Evolutionary conservation across 148 eudicot species (phyloP).

Genomic region (Arbutus unedo): DNA sequence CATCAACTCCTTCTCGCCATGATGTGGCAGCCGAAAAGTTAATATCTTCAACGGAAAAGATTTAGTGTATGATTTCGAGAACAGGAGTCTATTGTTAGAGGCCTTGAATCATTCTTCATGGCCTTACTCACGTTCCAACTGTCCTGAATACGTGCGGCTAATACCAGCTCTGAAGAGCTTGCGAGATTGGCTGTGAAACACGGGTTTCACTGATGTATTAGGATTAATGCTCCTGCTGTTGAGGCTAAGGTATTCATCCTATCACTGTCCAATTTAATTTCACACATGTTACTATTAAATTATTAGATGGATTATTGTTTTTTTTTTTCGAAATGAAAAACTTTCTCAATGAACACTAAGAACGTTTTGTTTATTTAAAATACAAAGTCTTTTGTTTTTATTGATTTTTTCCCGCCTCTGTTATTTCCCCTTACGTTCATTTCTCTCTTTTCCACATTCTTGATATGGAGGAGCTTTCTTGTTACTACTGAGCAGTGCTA

Average conservation of each 20-base stretch:
- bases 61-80: background rate
- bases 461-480: too few species aligned
- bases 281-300: background rate
- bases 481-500: too few species aligned
- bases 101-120: background rate
- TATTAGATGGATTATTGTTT: background rate
- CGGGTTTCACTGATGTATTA: background rate
- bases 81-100: background rate
- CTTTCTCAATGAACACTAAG: background rate
- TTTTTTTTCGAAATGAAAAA: background rate
- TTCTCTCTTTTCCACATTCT: too few species aligned
- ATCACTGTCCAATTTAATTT: background rate
- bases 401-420: too few species aligned
- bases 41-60: background rate
- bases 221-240: slow-evolving; percentile 1
- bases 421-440: too few species aligned
- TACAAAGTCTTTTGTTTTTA: too few species aligned
- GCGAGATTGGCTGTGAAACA: background rate
- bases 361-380: too few species aligned
- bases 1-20: background rate
- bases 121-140: background rate
- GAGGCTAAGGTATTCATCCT: background rate
- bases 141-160: background rate
- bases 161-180: background rate
- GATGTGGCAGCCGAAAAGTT: background rate